These are phyloP conservation scores for Didymella lethalis DNA, from an alignment of 2,329 filamentous ascomycete species.

Conservation along the genomic window DNA sequence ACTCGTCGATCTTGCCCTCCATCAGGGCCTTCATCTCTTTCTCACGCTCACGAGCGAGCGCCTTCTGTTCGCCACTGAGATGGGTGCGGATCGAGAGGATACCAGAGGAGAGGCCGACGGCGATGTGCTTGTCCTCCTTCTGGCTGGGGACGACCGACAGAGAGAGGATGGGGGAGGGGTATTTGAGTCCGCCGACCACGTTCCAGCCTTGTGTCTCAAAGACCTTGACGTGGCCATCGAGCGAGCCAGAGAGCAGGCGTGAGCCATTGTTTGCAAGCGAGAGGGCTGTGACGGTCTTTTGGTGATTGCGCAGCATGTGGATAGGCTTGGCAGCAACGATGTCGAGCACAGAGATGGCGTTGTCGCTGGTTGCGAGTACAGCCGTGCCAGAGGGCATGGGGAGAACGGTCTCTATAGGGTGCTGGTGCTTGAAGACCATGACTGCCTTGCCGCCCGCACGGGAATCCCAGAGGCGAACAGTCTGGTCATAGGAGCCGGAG, in stretches of 20 bases:
- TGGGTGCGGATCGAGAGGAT: constrained; percentile 89
- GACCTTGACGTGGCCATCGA: constrained; percentile 96
- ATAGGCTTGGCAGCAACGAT: constrained; percentile 89
- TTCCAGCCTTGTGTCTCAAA: constrained; percentile 96
- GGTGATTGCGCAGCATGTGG: constrained; percentile 88
- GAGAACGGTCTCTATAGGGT: constrained; percentile 86
- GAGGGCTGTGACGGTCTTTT: constrained; percentile 94
- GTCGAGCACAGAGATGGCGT: constrained; percentile 88
- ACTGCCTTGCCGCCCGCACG: constrained; percentile 70
- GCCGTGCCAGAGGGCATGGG: constrained; percentile 87
- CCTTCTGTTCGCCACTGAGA: constrained; percentile 82
- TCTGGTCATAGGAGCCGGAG: constrained; percentile 93
- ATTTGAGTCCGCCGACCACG: constrained; percentile 93
- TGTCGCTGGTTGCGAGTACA: constrained; percentile 83
- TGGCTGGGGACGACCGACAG: constrained; percentile 76
- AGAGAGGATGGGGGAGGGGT: constrained; percentile 87
- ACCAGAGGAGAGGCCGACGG: constrained; percentile 93
- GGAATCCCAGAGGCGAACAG: constrained; percentile 92
- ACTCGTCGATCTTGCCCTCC: constrained; percentile 77
- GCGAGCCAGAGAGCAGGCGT: constrained; percentile 82
- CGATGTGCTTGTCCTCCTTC: constrained; percentile 87
- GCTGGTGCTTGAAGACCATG: constrained; percentile 95
- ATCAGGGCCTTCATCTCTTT: constrained; percentile 86
- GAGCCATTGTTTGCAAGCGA: constrained; percentile 81
- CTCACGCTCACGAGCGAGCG: constrained; percentile 76